These are phyloP conservation scores for Annulohypoxylon nitens DNA, from an alignment of 495 filamentous ascomycete species.

Conservation along the genomic window DNA sequence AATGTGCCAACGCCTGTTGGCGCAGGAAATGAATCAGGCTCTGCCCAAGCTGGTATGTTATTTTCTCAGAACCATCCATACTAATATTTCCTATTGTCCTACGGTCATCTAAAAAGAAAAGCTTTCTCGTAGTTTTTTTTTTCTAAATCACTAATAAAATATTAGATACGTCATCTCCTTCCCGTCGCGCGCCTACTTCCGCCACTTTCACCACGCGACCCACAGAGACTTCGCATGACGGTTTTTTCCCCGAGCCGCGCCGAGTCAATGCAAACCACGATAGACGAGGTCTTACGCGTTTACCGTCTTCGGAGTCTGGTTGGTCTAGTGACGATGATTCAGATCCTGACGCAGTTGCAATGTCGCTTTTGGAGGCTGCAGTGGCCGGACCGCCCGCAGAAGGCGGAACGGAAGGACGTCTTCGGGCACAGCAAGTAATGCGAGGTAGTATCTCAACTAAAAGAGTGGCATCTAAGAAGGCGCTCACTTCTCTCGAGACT, in stretches of 20 bases:
- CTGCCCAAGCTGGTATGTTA: constrained; percentile 29
- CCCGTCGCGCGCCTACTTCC: constrained; percentile 14
- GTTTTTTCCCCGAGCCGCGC: constrained; percentile 6
- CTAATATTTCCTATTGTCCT: background rate
- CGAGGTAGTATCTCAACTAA: constrained; percentile 58
- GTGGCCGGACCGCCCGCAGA: constrained; percentile 21
- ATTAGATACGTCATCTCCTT: constrained; percentile 33
- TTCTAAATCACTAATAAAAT: constrained; percentile 9
- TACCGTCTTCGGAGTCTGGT: constrained; percentile 26
- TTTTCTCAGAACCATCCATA: background rate
- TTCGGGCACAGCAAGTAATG: constrained; percentile 54
- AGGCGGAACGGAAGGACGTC: constrained; percentile 45
- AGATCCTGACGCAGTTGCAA: constrained; percentile 33
- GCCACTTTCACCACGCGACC: background rate
- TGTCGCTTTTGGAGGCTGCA: constrained; percentile 35
- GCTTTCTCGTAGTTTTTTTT: no score
- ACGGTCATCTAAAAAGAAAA: background rate
- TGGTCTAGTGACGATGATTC: constrained; percentile 43
- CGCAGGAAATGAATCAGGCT: constrained; percentile 1
- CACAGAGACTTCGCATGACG: constrained; percentile 2
- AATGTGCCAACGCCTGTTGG: background rate
- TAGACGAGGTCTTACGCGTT: constrained; percentile 24
- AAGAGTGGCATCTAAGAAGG: constrained; percentile 61
- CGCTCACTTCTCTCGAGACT: constrained; percentile 60
- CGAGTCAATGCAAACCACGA: constrained; percentile 22